Percentiles rank a stretch among this genome's conserved stretches.
phyloP scores from a whole-genome alignment of 306 rosid genomes.

The Alnus rubra region DNA sequence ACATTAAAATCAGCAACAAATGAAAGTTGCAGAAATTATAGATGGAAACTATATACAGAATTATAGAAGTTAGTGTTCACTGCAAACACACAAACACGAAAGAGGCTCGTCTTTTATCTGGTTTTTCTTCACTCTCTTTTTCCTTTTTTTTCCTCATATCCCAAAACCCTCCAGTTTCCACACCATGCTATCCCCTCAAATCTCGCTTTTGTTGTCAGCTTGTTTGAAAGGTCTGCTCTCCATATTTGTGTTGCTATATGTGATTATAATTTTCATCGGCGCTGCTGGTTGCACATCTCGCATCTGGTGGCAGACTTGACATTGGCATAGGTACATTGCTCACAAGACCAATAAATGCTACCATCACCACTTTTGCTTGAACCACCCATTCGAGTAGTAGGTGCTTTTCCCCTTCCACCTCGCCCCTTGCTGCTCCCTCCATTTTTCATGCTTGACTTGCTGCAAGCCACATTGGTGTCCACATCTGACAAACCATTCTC shows the following conservation, averaged over 20 bases:
- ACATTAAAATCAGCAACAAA: slow-evolving; percentile 34
- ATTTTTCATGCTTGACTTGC: slow-evolving; percentile 52
- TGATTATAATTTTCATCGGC: slow-evolving; percentile 28
- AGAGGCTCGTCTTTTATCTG: not conserved
- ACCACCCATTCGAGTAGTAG: slow-evolving; percentile 22
- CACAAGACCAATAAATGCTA: slow-evolving; percentile 36
- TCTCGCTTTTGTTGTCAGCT: not conserved
- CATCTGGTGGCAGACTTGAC: slow-evolving; percentile 32
- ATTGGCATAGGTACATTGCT: slow-evolving; percentile 45
- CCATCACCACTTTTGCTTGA: slow-evolving; percentile 36
- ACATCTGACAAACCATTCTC: slow-evolving; percentile 62
- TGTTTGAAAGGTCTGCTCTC: not conserved
- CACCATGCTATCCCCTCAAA: slow-evolving; percentile 5
- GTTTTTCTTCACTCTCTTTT: slow-evolving; percentile 11
- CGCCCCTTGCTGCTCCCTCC: slow-evolving; percentile 47
- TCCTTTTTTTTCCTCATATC: slow-evolving; percentile 15
- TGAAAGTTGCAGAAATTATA: slow-evolving; percentile 34
- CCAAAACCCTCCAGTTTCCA: not conserved
- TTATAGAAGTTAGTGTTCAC: slow-evolving; percentile 3
- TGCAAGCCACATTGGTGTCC: slow-evolving; percentile 48
- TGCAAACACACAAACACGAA: slow-evolving; percentile 3
- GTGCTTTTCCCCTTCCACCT: slow-evolving; percentile 46
- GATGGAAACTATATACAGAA: slow-evolving; percentile 42
- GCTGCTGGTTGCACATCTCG: slow-evolving; percentile 45
- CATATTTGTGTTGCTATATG: not conserved